These are phyloP conservation scores for Orychophragmus violaceus DNA, from an alignment of 345 rosid species.

Conservation along the genomic window DNA sequence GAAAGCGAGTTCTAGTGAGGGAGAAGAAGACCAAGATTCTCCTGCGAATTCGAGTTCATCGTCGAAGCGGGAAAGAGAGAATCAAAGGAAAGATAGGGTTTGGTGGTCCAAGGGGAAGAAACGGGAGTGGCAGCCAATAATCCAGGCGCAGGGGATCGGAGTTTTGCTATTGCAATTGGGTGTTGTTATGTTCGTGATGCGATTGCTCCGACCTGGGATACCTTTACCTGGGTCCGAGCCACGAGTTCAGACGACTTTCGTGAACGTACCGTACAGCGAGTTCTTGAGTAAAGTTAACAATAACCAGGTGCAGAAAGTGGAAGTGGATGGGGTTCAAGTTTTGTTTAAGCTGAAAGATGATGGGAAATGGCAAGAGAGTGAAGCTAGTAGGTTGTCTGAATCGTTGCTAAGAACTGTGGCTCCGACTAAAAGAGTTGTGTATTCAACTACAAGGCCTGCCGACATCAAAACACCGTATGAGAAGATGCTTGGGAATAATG, in stretches of 20 bases:
- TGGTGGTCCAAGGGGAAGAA: slow-evolving; percentile 70
- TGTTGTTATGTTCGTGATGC: slow-evolving; percentile 69
- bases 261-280: slow-evolving; percentile 83
- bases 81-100: slow-evolving; percentile 40
- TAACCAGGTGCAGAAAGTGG: slow-evolving; percentile 78
- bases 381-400: slow-evolving; percentile 44
- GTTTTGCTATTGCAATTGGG: slow-evolving; percentile 74
- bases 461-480: slow-evolving; percentile 91
- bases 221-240: slow-evolving; percentile 87
- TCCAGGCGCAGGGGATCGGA: slow-evolving; percentile 72
- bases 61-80: slow-evolving; percentile 49
- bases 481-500: slow-evolving; percentile 88
- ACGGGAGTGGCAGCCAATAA: slow-evolving; percentile 77
- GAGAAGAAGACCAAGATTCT: slow-evolving; percentile 35
- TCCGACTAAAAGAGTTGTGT: slow-evolving; percentile 62
- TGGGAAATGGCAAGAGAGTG: slow-evolving; percentile 39
- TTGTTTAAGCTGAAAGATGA: slow-evolving; percentile 74
- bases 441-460: slow-evolving; percentile 67
- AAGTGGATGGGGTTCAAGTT: slow-evolving; percentile 78
- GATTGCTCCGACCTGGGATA: slow-evolving; percentile 82
- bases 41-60: too few relatives aligned
- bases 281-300: slow-evolving; percentile 63
- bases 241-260: slow-evolving; percentile 47
- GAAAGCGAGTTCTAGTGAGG: slow-evolving; percentile 36
- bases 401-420: slow-evolving; percentile 45